phyloP scores from a whole-genome alignment of 768 basidiomycete species.

The Suillus brevipes region DNA sequence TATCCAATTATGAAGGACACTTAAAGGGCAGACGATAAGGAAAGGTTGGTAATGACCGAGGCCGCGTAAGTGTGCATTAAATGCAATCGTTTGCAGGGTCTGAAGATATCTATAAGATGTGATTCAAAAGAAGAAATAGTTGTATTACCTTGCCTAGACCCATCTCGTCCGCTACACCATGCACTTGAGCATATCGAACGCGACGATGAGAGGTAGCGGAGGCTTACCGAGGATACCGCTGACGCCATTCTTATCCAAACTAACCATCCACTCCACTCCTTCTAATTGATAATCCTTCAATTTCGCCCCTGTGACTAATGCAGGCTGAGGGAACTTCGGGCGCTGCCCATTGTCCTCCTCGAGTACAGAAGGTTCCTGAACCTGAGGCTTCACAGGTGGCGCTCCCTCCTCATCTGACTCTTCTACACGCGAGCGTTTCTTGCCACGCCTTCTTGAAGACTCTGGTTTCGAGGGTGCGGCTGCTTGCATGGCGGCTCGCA shows the following conservation, averaged over 20 bases:
- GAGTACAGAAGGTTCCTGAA: not conserved
- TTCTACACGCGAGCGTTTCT: constrained; percentile 16
- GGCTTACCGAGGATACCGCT: constrained; percentile 72
- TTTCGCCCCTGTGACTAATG: constrained; percentile 78
- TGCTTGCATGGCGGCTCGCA: constrained; percentile 31
- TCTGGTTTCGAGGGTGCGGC: constrained; percentile 9
- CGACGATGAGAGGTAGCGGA: constrained; percentile 17
- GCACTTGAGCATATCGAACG: not conserved
- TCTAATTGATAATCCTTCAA: constrained; percentile 92
- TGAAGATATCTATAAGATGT: constrained; percentile 31
- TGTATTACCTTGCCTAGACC: constrained; percentile 76
- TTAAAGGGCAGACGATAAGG: constrained; percentile 89
- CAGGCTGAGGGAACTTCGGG: constrained; percentile 66
- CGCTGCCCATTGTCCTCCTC: constrained; percentile 12
- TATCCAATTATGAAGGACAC: constrained; percentile 90
- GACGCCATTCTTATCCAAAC: constrained; percentile 81
- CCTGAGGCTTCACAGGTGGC: not conserved
- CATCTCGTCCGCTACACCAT: constrained; percentile 85
- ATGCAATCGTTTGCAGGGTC: constrained; percentile 95
- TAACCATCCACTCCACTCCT: constrained; percentile 94
- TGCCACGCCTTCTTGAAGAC: constrained; percentile 15
- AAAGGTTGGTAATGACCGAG: constrained; percentile 70
- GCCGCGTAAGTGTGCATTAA: constrained; percentile 86
- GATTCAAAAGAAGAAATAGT: constrained; percentile 5
- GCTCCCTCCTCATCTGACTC: constrained; percentile 23